These are phyloP conservation scores for Elaeis oleifera DNA, from an alignment of 202 grass and related monocot species.

Conservation along the genomic window DNA sequence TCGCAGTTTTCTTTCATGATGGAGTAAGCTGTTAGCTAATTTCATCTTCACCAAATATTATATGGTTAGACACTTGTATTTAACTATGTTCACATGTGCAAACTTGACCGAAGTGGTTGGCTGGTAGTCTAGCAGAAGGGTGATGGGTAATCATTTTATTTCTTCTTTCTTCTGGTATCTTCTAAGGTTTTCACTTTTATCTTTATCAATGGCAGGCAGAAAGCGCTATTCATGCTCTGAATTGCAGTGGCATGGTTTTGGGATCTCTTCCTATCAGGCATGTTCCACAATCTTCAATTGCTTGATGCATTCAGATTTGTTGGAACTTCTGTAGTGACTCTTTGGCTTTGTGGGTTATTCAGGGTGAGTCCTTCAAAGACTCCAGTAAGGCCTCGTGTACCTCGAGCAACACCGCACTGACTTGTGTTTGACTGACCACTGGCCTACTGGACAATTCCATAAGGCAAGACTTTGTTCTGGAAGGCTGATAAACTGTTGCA, in stretches of 20 bases:
- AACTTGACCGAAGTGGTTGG: too few relatives aligned
- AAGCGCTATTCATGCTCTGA: slow-evolving; percentile 73
- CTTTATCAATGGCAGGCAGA: slow-evolving; percentile 48
- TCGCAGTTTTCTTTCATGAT: too few relatives aligned
- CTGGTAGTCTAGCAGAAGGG: too few relatives aligned
- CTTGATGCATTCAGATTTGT: slow-evolving; percentile 17
- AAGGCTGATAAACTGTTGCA: slow-evolving; percentile 26
- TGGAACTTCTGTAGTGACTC: slow-evolving; percentile 21
- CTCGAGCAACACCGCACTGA: slow-evolving; percentile 43
- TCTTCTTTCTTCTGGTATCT: too few relatives aligned
- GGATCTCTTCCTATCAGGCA: slow-evolving; percentile 77
- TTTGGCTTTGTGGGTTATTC: slow-evolving; percentile 23
- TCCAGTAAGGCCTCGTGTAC: slow-evolving; percentile 61
- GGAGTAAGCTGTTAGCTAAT: too few relatives aligned
- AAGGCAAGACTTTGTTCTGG: slow-evolving; percentile 23
- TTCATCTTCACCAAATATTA: too few relatives aligned
- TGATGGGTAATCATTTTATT: too few relatives aligned
- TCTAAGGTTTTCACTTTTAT: too few relatives aligned
- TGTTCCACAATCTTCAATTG: slow-evolving; percentile 13
- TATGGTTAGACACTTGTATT: too few relatives aligned
- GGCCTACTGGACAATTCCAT: too few relatives aligned
- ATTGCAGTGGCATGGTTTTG: slow-evolving; percentile 77
- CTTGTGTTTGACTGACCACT: not conserved
- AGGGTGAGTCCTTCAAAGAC: slow-evolving; percentile 99
- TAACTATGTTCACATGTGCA: too few relatives aligned